Evolutionary conservation across 2,329 filamentous ascomycete genomes (phyloP), one percentile per base, ranked within the genome.

Genomic region (Arthrobotrys entomopaga): DNA sequence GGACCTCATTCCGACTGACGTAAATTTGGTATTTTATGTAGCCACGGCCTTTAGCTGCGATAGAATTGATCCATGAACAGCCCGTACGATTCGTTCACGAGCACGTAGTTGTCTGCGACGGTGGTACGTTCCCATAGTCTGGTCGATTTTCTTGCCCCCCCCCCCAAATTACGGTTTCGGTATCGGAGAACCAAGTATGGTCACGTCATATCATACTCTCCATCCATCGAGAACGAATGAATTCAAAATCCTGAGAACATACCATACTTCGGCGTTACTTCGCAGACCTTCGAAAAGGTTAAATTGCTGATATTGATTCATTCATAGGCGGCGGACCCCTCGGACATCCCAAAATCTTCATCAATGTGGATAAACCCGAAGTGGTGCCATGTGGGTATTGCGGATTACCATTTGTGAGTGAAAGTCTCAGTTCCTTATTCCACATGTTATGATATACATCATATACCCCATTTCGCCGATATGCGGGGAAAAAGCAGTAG

Each of bases 331-430:
- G 93, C 78, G 95, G 94, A 52, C 90, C 93, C 34, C 84, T 91
- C 65, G 95, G 95, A 49, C 95, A 99, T 82, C 95, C 95, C 57
- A 88, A 88, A 80, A 90, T 99, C 83, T 99, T 93, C 82, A 99
- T 99, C 87, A 99, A 99, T 84, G 90, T 91, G 78, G 95, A 99
- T 84, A 98, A 97, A 86, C 91, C 95, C 49, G 89, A 98, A 85
- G 97, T 99, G 79, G 88, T 88, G 82, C 85, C 85, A 81, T 99
- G 95, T 86, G 90, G 87, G 80, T 99, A 99, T 85, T 99, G 95
- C 81, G 95, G 95, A 61, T 82, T 95, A 78, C 95, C 95, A 79
- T 99, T 89, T 81, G 95, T 98, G 87, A 81, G 93, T 43, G 3
- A 2, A 43, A 10, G 83, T 20, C n/a, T 16, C 3, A 2, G 11